Base-by-base conservation (phyloP, 2,329 filamentous ascomycete genomes). In the Stemphylium beticola region DNA sequence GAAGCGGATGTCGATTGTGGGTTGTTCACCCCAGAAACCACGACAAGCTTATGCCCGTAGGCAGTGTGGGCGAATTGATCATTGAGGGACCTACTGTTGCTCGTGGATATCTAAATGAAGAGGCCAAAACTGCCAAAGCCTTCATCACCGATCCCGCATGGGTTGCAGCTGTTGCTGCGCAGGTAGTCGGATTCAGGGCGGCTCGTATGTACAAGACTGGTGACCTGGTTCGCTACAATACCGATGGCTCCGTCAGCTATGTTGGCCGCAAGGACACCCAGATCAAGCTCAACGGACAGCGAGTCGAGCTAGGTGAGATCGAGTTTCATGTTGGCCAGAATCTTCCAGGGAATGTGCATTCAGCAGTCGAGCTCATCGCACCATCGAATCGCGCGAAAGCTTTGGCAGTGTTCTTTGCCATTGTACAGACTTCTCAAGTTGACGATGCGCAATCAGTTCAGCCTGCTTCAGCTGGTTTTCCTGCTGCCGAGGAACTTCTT, bases 31-130 rank as follows among this genome's bases (percentile, higher is more conserved):
- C 76, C 4, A 57, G 65, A 6, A 68, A 78, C 22, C 69, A 73
- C 17, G 63, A 78, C 32, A 68, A 66, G 34, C 63, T 74, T 14
- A 68, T 72, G 62, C 67, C 71, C 8, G 45, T 73, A 15, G 72
- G 72, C 2, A 64, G 55, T 38, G 60, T 71, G 12, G 72, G 72
- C 11, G 72, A 74, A 34, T 57, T 74, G 8, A 38, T 73, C 14
- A 57, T 75, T 10, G 83, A 86, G 55, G 83, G 84, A 0, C 81
- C 81, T 1, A 82, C 69, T 33, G 65, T 77, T 4, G 74, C 71
- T 14, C 64, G 67, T 20, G 64, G 64, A 4, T 71, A 71, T 33
- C 42, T 70, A 9, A 66, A 64, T 8, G 55, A 67, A 32, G 56
- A 64, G 29, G 42, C 65, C 51, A 61, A 69, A 67, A 53, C 69